phyloP scores from a whole-genome alignment of 352 stramenopile species.

The Aphanomyces stellatus region DNA sequence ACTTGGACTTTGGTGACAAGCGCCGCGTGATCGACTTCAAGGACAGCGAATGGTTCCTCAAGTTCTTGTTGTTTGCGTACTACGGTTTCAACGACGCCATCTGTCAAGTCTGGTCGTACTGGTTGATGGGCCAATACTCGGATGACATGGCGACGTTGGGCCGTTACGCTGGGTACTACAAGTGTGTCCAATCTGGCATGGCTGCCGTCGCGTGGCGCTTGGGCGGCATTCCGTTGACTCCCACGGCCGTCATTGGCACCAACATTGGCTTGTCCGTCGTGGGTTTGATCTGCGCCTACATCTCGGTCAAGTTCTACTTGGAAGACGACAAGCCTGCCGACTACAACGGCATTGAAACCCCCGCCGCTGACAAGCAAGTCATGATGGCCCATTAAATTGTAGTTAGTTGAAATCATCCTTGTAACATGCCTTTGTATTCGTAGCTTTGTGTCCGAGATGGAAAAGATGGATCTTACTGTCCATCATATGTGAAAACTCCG shows the following conservation, averaged over 20 bases:
- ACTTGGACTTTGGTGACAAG: slow-evolving; percentile 28
- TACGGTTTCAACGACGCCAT: slow-evolving; percentile 68
- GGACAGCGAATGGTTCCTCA: slow-evolving; percentile 26
- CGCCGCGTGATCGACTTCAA: too few relatives aligned
- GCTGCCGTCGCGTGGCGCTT: slow-evolving; percentile 33
- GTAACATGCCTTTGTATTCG: too few relatives aligned
- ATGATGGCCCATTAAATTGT: too few relatives aligned
- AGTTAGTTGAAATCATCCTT: too few relatives aligned
- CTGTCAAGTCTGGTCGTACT: slow-evolving; percentile 75
- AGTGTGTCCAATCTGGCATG: slow-evolving; percentile 42
- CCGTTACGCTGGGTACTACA: slow-evolving; percentile 62
- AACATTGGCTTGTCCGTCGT: slow-evolving; percentile 30
- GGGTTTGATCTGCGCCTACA: neutral
- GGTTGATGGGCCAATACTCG: slow-evolving; percentile 54
- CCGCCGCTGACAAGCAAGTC: too few relatives aligned
- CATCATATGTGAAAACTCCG: too few relatives aligned
- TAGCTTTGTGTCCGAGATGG: too few relatives aligned
- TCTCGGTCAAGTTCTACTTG: neutral
- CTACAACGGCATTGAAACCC: too few relatives aligned
- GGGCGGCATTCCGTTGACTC: slow-evolving; percentile 23
- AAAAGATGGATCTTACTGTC: too few relatives aligned
- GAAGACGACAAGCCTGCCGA: too few relatives aligned
- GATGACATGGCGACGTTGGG: slow-evolving; percentile 31
- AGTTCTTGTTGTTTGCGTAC: slow-evolving; percentile 47
- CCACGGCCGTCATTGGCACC: slow-evolving; percentile 26